phyloP scores from a whole-genome alignment of 306 rosid genomes.

The Glycine soja region DNA sequence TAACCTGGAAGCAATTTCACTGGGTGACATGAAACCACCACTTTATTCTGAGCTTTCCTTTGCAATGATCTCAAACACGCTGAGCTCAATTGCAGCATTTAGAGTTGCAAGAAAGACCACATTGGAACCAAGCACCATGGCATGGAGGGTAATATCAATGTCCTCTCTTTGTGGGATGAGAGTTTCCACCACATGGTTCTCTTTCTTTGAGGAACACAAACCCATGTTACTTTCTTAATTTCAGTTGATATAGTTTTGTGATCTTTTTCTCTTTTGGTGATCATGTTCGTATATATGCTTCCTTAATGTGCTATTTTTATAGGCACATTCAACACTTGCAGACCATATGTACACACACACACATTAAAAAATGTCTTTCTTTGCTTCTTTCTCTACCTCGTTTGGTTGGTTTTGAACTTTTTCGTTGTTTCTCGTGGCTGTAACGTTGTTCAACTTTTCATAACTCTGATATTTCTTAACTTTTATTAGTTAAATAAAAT shows the following conservation, averaged over 20 bases:
- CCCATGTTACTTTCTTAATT: background rate
- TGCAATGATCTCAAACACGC: slow-evolving; percentile 44
- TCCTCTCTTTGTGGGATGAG: background rate
- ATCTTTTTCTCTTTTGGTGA: background rate
- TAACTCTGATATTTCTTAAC: background rate
- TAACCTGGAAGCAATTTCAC: slow-evolving; percentile 42
- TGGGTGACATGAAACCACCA: slow-evolving; percentile 37
- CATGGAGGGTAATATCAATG: background rate
- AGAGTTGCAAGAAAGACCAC: slow-evolving; percentile 46
- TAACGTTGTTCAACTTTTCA: background rate
- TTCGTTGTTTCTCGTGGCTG: too few relatives aligned
- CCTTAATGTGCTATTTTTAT: background rate
- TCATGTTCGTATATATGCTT: background rate
- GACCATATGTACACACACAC: too few relatives aligned
- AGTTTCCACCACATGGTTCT: slow-evolving; percentile 6
- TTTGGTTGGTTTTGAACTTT: background rate
- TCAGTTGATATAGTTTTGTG: background rate
- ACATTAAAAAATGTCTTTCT: background rate
- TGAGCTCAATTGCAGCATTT: slow-evolving; percentile 50
- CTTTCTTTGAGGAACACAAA: background rate
- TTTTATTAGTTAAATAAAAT: background rate
- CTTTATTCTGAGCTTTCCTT: background rate
- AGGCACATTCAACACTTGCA: background rate
- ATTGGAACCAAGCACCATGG: slow-evolving; percentile 42
- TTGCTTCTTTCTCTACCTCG: background rate